phyloP scores from a whole-genome alignment of 1,284 basidiomycete species.

The Clitocybe nebularis region DNA sequence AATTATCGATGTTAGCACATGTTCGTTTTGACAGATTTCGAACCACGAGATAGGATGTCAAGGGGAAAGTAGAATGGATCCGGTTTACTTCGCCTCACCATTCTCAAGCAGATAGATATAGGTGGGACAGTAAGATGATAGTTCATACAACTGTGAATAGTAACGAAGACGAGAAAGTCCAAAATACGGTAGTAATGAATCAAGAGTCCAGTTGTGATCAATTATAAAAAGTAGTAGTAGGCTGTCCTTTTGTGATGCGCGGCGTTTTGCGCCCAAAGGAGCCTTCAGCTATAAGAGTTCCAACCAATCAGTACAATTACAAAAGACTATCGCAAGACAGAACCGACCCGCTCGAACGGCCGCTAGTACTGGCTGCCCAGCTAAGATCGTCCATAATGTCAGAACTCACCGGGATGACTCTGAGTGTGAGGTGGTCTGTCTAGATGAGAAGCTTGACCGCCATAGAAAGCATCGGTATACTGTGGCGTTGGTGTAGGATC shows the following conservation, averaged over 20 bases:
- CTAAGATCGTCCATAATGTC: neutral
- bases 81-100: too few relatives aligned
- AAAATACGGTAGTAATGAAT: too few relatives aligned
- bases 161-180: too few relatives aligned
- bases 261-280: slow-evolving; percentile 52
- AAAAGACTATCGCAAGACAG: slow-evolving; percentile 4
- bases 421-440: slow-evolving; percentile 38
- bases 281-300: slow-evolving; percentile 42
- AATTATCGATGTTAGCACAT: too few relatives aligned
- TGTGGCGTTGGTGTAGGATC: slow-evolving; percentile 41
- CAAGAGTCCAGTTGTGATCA: neutral
- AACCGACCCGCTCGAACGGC: slow-evolving; percentile 18
- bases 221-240: neutral
- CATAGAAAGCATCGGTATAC: slow-evolving; percentile 30
- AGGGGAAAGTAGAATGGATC: too few relatives aligned
- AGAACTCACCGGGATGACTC: slow-evolving; percentile 50
- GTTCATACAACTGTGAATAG: too few relatives aligned
- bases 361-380: neutral
- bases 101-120: too few relatives aligned
- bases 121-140: too few relatives aligned
- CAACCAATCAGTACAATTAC: slow-evolving; percentile 4
- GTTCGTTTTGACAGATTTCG: too few relatives aligned
- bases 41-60: too few relatives aligned
- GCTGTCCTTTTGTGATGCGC: slow-evolving; percentile 25
- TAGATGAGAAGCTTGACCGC: slow-evolving; percentile 25